A percentile compares a stretch with the other conserved stretches of the same genome.
Evolutionary conservation across 1,284 basidiomycete genomes (phyloP).

Genomic region (Sporisorium scitamineum): DNA sequence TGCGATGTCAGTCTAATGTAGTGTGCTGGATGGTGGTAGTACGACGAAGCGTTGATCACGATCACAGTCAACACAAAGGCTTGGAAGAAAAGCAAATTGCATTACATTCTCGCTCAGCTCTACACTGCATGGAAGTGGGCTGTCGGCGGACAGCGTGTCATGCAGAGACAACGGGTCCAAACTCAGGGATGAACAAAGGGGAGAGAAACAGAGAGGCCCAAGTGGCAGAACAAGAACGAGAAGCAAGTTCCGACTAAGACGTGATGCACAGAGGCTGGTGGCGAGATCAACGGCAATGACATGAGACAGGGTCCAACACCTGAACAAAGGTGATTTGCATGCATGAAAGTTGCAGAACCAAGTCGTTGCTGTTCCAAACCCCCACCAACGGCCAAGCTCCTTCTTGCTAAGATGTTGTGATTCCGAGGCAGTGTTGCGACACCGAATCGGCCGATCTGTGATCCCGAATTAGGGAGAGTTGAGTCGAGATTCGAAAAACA

Average conservation of each 20-base stretch:
- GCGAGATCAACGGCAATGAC: slow-evolving; percentile 10
- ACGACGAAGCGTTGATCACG: not conserved
- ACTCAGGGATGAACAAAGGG: not conserved
- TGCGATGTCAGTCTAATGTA: not conserved
- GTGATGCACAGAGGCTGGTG: slow-evolving; percentile 11
- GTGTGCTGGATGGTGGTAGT: not conserved
- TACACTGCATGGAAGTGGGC: not conserved
- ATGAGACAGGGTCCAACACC: slow-evolving; percentile 9
- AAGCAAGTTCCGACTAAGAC: slow-evolving; percentile 8
- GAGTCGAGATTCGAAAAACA: not conserved
- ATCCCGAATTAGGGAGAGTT: not conserved
- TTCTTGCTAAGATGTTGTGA: slow-evolving; percentile 15
- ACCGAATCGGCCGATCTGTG: not conserved
- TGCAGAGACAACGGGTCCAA: not conserved
- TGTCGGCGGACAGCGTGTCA: not conserved
- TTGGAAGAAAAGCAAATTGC: not conserved
- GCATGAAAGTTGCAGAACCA: not conserved
- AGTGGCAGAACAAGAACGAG: not conserved
- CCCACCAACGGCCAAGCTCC: not conserved
- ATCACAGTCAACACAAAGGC: not conserved
- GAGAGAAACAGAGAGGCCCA: not conserved
- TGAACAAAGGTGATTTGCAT: not conserved
- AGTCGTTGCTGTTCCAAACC: too few species aligned
- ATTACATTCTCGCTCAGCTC: not conserved
- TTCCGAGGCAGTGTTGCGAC: slow-evolving; percentile 16